phyloP scores from a whole-genome alignment of 2,329 filamentous ascomycete species.

The Hypoxylon sp. region DNA sequence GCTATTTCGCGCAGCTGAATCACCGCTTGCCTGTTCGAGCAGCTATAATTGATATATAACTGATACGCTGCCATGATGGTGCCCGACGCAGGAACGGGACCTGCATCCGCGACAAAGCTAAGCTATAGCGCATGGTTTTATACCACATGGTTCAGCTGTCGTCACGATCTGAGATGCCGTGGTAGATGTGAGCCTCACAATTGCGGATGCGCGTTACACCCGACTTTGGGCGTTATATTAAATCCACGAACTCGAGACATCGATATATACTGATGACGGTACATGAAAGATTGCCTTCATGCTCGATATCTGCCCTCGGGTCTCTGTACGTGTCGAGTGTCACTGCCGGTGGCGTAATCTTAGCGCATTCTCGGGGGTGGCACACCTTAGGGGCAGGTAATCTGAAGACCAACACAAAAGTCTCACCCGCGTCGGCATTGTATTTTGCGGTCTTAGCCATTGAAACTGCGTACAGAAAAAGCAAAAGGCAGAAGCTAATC shows the following conservation, averaged over 20 bases:
- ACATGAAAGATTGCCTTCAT: background rate
- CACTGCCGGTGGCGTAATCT: background rate
- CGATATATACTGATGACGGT: too few relatives aligned
- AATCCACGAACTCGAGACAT: background rate
- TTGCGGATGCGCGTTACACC: background rate
- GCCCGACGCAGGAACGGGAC: background rate
- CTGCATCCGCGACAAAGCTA: slow-evolving; percentile 8
- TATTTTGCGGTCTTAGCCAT: slow-evolving; percentile 19
- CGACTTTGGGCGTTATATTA: background rate
- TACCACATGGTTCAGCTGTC: slow-evolving; percentile 3
- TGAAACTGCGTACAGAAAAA: slow-evolving; percentile 20
- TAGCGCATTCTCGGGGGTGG: background rate
- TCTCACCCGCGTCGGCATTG: background rate
- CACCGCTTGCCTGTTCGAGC: slow-evolving; percentile 9
- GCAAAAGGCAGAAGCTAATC: slow-evolving; percentile 10
- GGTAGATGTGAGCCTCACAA: slow-evolving; percentile 14
- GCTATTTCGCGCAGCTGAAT: background rate
- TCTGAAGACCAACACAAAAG: background rate
- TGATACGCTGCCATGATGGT: background rate
- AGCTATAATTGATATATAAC: background rate
- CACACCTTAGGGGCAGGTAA: background rate
- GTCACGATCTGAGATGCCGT: slow-evolving; percentile 16
- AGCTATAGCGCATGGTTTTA: slow-evolving; percentile 5
- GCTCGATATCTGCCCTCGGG: background rate
- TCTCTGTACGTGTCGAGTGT: background rate